These are phyloP conservation scores for Papilionanthe hybrid DNA, from an alignment of 116 monocot genomes.

Conservation along the genomic window DNA sequence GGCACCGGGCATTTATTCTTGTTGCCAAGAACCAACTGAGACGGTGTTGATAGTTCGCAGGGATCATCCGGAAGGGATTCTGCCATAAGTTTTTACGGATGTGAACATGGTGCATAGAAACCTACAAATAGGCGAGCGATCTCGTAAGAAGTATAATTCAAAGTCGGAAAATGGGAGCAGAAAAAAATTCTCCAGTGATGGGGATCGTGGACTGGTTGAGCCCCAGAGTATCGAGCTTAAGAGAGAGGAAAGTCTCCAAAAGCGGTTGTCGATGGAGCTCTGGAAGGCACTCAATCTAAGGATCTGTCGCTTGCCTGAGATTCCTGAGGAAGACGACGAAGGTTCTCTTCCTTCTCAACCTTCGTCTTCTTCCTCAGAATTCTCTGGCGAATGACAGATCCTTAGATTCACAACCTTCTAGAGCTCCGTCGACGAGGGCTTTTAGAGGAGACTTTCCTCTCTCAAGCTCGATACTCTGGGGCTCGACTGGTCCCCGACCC, in stretches of 20 bases:
- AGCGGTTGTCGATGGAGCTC: constrained; percentile 61
- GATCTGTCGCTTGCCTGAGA: constrained; percentile 9
- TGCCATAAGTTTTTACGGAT: constrained; percentile 44
- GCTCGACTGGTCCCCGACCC: constrained; percentile 66
- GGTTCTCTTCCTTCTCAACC: not conserved
- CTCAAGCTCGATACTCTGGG: constrained; percentile 78
- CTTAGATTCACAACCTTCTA: constrained; percentile 55
- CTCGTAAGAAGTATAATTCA: not conserved
- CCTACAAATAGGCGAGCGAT: constrained; percentile 27
- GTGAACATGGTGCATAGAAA: constrained; percentile 70
- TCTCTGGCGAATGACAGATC: constrained; percentile 8
- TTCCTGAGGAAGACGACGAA: not conserved
- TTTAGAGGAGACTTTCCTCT: constrained; percentile 65
- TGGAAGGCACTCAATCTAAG: constrained; percentile 55
- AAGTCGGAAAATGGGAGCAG: not conserved
- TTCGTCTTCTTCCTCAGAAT: not conserved
- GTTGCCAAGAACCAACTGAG: constrained; percentile 30
- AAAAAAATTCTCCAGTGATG: constrained; percentile 37
- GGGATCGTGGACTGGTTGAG: constrained; percentile 65
- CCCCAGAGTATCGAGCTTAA: constrained; percentile 73
- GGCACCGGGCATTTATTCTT: constrained; percentile 81
- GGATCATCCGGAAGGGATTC: constrained; percentile 55
- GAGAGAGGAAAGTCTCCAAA: constrained; percentile 74
- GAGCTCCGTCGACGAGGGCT: constrained; percentile 64
- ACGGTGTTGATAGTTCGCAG: constrained; percentile 5